These are phyloP conservation scores for Diaporthe destruens DNA, from an alignment of 2,329 filamentous ascomycete genomes.

Conservation along the genomic window DNA sequence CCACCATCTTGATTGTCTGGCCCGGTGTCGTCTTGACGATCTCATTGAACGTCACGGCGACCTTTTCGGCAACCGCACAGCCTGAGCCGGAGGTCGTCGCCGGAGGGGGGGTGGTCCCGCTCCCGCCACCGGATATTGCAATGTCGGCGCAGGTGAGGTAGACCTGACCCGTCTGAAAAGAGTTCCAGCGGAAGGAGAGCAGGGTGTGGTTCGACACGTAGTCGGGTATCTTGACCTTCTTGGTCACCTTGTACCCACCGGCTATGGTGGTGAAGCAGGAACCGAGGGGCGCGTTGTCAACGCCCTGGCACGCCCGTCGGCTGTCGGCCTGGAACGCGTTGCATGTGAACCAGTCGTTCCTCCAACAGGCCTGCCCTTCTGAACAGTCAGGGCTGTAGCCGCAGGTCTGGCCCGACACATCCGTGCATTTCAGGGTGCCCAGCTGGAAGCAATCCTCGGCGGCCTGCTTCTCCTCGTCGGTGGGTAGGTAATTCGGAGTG, in stretches of 20 bases:
- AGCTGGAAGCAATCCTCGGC: constrained; percentile 65
- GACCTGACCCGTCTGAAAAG: constrained; percentile 66
- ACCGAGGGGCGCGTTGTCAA: constrained; percentile 57
- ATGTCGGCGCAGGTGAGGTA: constrained; percentile 68
- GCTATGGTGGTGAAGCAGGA: constrained; percentile 65
- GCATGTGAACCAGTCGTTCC: constrained; percentile 69
- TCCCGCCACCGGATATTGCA: constrained; percentile 51
- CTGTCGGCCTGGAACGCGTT: constrained; percentile 55
- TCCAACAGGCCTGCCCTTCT: constrained; percentile 57
- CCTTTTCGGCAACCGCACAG: constrained; percentile 51
- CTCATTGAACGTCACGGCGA: constrained; percentile 58
- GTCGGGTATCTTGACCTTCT: constrained; percentile 63
- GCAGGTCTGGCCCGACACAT: constrained; percentile 63
- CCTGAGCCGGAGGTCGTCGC: constrained; percentile 43
- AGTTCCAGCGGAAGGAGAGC: constrained; percentile 66
- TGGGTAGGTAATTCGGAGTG: constrained; percentile 60
- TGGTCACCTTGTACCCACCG: constrained; percentile 65
- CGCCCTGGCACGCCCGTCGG: constrained; percentile 58
- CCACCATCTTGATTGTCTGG: constrained; percentile 63
- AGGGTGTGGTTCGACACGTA: constrained; percentile 63
- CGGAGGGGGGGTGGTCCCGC: constrained; percentile 37
- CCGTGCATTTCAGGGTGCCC: constrained; percentile 61
- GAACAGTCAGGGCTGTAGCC: constrained; percentile 62
- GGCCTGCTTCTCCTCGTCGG: constrained; percentile 63
- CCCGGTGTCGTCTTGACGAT: constrained; percentile 59